Conservation (phyloP, 768 basidiomycete genomes). For the Psilocybe subaeruginosa region DNA sequence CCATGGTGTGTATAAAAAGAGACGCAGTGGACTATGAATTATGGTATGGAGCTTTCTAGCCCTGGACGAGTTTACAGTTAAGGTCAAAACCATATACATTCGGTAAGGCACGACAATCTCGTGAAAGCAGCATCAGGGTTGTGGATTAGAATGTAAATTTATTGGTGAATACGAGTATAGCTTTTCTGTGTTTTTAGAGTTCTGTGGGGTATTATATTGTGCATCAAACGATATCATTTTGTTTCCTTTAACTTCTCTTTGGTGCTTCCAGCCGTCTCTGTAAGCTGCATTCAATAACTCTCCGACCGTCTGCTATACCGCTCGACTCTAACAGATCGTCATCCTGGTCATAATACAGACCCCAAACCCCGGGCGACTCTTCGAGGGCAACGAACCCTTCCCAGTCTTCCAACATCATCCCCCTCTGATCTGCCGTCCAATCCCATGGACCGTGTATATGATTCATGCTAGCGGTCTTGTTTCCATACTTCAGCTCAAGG, state of each 20-base stretch:
- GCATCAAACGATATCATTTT: neutral
- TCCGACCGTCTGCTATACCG: slow-evolving; percentile 11
- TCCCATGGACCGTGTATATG: slow-evolving; percentile 33
- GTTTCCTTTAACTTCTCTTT: neutral
- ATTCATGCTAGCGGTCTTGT: slow-evolving; percentile 28
- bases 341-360: slow-evolving; percentile 25
- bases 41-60: neutral
- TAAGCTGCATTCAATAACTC: slow-evolving; percentile 25
- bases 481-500: slow-evolving; percentile 30
- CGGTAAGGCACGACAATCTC: neutral
- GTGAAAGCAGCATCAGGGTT: no score
- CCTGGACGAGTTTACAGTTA: neutral
- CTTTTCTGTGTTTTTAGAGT: no score
- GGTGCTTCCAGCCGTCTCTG: slow-evolving; percentile 18
- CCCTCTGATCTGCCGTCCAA: slow-evolving; percentile 29
- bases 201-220: no score
- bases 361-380: slow-evolving; percentile 26
- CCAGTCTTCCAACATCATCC: slow-evolving; percentile 25
- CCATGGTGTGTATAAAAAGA: neutral
- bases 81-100: neutral
- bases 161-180: no score
- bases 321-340: slow-evolving; percentile 24
- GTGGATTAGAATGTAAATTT: no score
- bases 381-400: slow-evolving; percentile 31
- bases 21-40: no score